Percentiles rank a stretch among this genome's conserved stretches.
phyloP scores from a whole-genome alignment of 2,329 filamentous ascomycete genomes.

The Pezicula neosporulosa region DNA sequence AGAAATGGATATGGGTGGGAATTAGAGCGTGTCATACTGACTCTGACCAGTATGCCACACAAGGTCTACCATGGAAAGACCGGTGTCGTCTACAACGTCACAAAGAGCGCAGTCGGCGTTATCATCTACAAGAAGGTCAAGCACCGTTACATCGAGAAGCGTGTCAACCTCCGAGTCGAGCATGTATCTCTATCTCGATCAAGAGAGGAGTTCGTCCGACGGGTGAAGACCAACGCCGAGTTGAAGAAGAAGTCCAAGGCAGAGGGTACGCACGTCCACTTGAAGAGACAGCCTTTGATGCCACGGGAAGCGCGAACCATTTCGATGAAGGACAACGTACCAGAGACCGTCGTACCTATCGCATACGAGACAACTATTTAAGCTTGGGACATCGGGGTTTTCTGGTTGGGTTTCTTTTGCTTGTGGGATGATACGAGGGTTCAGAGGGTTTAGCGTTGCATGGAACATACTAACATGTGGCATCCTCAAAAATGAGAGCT shows the following conservation, averaged over 20 bases:
- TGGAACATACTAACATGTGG: conserved; percentile 27
- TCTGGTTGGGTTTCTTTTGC: conserved; percentile 29
- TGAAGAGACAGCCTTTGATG: conserved; percentile 84
- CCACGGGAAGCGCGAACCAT: conserved; percentile 81
- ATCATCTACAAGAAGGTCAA: conserved; percentile 99
- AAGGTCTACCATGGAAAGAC: conserved; percentile 99
- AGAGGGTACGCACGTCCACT: conserved; percentile 79
- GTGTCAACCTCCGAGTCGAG: conserved; percentile 98
- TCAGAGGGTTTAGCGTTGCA: conserved; percentile 27
- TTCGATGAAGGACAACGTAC: conserved; percentile 75
- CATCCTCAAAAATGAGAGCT: conserved; percentile 27
- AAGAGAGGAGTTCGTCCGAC: conserved; percentile 91
- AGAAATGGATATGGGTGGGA: not conserved
- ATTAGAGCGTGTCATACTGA: conserved; percentile 8
- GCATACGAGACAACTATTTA: conserved; percentile 99
- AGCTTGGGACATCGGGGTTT: conserved; percentile 19
- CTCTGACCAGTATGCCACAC: conserved; percentile 77
- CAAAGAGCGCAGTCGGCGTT: conserved; percentile 94
- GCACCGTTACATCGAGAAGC: conserved; percentile 99
- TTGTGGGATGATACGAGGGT: conserved; percentile 24
- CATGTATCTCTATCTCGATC: conserved; percentile 94
- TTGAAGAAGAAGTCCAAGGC: conserved; percentile 92
- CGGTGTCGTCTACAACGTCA: conserved; percentile 97
- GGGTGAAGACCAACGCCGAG: conserved; percentile 94
- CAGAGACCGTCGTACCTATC: conserved; percentile 87